Evolutionary conservation across 2,329 filamentous ascomycete species (phyloP).

Genomic region (Albifimbria verrucaria): DNA sequence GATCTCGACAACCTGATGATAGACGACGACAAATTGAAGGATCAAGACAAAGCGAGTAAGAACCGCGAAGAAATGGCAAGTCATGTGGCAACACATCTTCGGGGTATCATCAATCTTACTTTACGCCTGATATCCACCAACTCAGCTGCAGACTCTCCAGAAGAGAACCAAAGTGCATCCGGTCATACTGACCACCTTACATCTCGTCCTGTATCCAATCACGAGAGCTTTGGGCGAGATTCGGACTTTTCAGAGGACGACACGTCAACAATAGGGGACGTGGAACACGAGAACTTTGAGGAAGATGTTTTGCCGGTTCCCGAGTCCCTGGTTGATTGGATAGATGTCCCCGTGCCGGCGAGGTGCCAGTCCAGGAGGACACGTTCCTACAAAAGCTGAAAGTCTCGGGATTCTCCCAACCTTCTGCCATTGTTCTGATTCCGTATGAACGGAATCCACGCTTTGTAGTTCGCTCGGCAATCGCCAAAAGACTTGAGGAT

Average conservation of each 20-base stretch:
- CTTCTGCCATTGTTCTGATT: too few relatives aligned
- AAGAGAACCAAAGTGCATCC: neutral
- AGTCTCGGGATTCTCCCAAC: neutral
- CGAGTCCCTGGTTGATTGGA: neutral
- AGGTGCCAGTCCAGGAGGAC: neutral
- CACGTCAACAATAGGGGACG: neutral
- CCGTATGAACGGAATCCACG: too few relatives aligned
- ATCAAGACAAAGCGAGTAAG: neutral
- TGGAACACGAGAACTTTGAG: neutral
- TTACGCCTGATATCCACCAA: neutral
- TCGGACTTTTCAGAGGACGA: neutral
- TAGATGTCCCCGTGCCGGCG: neutral
- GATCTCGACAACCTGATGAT: neutral
- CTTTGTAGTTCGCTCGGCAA: too few relatives aligned
- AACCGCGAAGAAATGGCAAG: neutral
- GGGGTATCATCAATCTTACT: neutral
- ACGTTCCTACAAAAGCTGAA: neutral
- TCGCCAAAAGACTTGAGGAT: too few relatives aligned
- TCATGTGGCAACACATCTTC: neutral
- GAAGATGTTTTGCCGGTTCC: neutral
- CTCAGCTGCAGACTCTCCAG: neutral
- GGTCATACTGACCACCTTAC: neutral
- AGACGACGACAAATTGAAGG: neutral
- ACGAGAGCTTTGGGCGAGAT: neutral
- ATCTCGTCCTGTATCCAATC: neutral